Conservation (phyloP, 352 stramenopile genomes). For the Pythium inflatum region DNA sequence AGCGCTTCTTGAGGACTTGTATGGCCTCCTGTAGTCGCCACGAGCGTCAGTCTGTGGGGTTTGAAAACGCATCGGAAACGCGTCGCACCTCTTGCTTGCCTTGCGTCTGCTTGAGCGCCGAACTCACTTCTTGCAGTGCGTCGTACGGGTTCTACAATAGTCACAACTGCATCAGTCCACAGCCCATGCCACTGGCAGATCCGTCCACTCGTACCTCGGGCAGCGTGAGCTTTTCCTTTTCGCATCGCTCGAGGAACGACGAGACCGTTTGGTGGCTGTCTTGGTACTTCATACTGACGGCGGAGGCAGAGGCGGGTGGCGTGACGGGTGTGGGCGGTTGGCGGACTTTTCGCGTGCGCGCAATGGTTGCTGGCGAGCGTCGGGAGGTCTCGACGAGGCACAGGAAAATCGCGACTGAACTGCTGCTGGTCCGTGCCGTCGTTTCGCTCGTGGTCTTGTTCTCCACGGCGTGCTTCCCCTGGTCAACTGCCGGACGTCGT, state of each 20-base stretch:
- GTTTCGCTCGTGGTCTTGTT: neutral
- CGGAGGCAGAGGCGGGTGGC: neutral
- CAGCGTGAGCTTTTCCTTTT: conserved; percentile 45
- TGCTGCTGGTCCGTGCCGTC: conserved; percentile 9
- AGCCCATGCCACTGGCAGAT: too few species aligned
- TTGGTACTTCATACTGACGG: conserved; percentile 33
- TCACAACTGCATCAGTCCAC: neutral
- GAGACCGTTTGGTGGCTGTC: conserved; percentile 31
- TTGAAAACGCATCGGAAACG: neutral
- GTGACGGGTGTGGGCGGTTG: neutral
- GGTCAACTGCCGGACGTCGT: conserved; percentile 17
- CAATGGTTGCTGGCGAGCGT: conserved; percentile 24
- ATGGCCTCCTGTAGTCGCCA: conserved; percentile 33
- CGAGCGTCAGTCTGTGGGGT: neutral
- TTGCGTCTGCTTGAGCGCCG: conserved; percentile 36
- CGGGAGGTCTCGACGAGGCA: too few species aligned
- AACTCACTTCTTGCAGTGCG: conserved; percentile 37
- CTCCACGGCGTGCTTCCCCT: neutral
- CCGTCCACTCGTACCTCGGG: conserved; percentile 34
- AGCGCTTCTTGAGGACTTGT: conserved; percentile 40
- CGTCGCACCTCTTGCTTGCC: conserved; percentile 38
- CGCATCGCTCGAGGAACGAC: conserved; percentile 43
- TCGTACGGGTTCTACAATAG: conserved; percentile 44
- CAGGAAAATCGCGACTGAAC: conserved; percentile 24
- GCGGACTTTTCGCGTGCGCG: conserved; percentile 24